Conservation (phyloP, 495 filamentous ascomycete species). For the Penicillium flavigenum region DNA sequence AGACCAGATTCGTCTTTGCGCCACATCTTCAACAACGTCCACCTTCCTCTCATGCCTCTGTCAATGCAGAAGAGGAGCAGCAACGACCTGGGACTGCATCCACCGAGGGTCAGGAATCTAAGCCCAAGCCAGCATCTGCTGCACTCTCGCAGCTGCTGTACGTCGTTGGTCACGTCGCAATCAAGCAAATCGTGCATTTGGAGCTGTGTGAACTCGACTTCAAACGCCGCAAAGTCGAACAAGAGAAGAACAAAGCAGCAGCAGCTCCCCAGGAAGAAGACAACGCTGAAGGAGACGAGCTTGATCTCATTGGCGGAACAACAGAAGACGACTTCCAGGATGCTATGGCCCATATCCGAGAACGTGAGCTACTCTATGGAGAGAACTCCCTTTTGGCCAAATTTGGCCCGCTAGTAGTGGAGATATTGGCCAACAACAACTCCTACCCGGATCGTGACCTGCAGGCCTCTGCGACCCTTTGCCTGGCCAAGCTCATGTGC, state of each 20-base stretch:
- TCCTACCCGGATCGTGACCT: conserved; percentile 81
- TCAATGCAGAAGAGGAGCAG: conserved; percentile 48
- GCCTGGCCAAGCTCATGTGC: conserved; percentile 97
- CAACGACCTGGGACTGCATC: conserved; percentile 51
- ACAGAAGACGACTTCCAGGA: conserved; percentile 99
- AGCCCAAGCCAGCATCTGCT: conserved; percentile 52
- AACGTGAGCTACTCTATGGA: conserved; percentile 90
- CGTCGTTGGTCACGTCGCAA: conserved; percentile 92
- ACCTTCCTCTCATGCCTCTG: conserved; percentile 30
- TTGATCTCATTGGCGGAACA: conserved; percentile 95
- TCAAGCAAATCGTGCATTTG: conserved; percentile 99
- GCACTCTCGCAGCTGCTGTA: conserved; percentile 90
- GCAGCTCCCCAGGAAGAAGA: conserved; percentile 49
- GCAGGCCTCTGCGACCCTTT: conserved; percentile 92
- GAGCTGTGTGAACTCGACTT: conserved; percentile 96
- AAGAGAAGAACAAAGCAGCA: conserved; percentile 76
- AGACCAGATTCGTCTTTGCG: conserved; percentile 80
- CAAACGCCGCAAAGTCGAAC: conserved; percentile 91
- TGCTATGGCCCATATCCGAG: conserved; percentile 89
- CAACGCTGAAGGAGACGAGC: conserved; percentile 62
- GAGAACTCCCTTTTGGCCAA: conserved; percentile 78
- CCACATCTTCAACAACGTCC: conserved; percentile 36
- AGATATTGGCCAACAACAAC: conserved; percentile 93
- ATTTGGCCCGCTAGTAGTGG: conserved; percentile 86
- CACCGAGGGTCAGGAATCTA: conserved; percentile 29